Percentiles rank a stretch among this genome's conserved stretches.
Conservation (phyloP, 2,329 filamentous ascomycete species). For the Cucurbitaria berberidis region DNA sequence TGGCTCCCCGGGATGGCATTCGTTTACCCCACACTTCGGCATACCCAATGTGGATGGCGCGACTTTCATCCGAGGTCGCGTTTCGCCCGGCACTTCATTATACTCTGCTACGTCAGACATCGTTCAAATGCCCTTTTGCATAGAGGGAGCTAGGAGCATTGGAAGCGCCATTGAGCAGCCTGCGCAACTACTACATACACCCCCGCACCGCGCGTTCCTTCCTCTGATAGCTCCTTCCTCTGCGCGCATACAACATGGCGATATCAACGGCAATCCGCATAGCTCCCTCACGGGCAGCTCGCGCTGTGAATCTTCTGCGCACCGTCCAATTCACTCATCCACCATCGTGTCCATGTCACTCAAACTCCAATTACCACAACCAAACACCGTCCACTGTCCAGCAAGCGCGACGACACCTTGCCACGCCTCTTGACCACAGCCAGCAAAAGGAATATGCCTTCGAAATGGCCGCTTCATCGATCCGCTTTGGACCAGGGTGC, state of each 20-base stretch:
- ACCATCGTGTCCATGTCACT: constrained; percentile 93
- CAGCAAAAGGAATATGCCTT: constrained; percentile 96
- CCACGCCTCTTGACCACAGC: constrained; percentile 75
- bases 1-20: no score
- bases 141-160: neutral
- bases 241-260: constrained; percentile 14
- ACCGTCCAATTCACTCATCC: constrained; percentile 92
- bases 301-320: constrained; percentile 75
- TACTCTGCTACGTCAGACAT: constrained; percentile 1
- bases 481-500: constrained; percentile 89
- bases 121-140: neutral
- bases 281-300: constrained; percentile 56
- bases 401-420: constrained; percentile 67
- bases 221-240: neutral
- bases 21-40: constrained; percentile 62
- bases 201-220: neutral
- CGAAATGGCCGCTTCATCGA: constrained; percentile 95
- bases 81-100: no score
- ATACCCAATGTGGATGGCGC: constrained; percentile 44
- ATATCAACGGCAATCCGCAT: constrained; percentile 38
- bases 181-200: no score
- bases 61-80: constrained; percentile 12
- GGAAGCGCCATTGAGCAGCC: neutral
- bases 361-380: constrained; percentile 79
- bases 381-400: constrained; percentile 47